Evolutionary conservation across 129 eudicot genomes (phyloP).

Genomic region (Tagetes patula): DNA sequence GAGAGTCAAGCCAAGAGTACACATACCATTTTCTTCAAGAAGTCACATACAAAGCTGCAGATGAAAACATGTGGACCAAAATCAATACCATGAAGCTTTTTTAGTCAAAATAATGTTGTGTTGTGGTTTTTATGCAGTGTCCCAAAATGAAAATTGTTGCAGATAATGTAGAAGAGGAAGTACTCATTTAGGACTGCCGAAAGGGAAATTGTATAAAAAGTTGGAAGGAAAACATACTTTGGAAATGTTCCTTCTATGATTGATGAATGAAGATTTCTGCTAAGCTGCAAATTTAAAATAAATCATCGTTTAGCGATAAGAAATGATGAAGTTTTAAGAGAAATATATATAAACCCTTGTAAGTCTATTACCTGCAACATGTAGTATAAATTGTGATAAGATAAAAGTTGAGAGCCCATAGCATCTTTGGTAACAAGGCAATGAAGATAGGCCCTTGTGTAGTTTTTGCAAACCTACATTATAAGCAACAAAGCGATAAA

Average conservation of each 20-base stretch:
- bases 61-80: conserved; percentile 17
- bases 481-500: conserved; percentile 18
- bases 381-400: conserved; percentile 84
- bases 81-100: neutral
- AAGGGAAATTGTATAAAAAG: neutral
- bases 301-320: conserved; percentile 8
- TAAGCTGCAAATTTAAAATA: conserved; percentile 62
- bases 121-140: neutral
- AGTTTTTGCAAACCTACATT: conserved; percentile 77
- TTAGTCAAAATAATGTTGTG: neutral
- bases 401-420: conserved; percentile 97
- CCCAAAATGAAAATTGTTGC: neutral
- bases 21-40: conserved; percentile 81
- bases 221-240: conserved; percentile 49
- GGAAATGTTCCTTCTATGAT: conserved; percentile 85
- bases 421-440: conserved; percentile 99
- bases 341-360: neutral
- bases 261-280: conserved; percentile 91
- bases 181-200: neutral
- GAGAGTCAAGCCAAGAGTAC: neutral
- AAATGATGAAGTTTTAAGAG: neutral
- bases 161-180: conserved; percentile 10
- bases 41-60: conserved; percentile 84
- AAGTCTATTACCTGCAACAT: conserved; percentile 69
- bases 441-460: conserved; percentile 91